A percentile compares a stretch with the other conserved stretches of the same genome.
These are phyloP conservation scores for Astrocystis sublimbata DNA, from an alignment of 495 filamentous ascomycete genomes.

Conservation along the genomic window DNA sequence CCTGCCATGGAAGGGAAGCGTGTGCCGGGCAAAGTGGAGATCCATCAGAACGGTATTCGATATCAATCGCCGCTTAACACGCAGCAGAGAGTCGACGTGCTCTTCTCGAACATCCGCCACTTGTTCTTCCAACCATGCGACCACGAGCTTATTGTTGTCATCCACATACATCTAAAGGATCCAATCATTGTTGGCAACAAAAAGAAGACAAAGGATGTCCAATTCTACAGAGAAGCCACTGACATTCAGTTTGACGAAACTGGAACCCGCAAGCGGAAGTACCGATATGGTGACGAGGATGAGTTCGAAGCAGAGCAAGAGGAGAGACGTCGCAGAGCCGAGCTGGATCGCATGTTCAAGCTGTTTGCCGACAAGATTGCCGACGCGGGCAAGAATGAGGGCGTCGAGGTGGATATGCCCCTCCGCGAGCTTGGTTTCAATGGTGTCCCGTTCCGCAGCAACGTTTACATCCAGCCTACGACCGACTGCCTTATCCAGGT, in stretches of 20 bases:
- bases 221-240: conserved; percentile 97
- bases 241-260: conserved; percentile 99
- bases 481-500: conserved; percentile 98
- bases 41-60: conserved; percentile 97
- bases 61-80: conserved; percentile 86
- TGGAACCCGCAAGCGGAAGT: conserved; percentile 94
- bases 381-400: conserved; percentile 81
- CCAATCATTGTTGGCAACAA: conserved; percentile 98
- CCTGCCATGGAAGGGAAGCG: conserved; percentile 95
- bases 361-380: conserved; percentile 96
- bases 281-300: conserved; percentile 98
- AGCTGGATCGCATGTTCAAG: conserved; percentile 91
- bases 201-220: conserved; percentile 93
- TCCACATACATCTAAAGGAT: conserved; percentile 96
- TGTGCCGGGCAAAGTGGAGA: conserved; percentile 90
- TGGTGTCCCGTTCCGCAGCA: conserved; percentile 92
- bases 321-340: conserved; percentile 85
- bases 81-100: conserved; percentile 82
- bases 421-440: conserved; percentile 96
- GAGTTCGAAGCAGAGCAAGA: conserved; percentile 99
- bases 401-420: conserved; percentile 89
- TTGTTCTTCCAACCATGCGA: conserved; percentile 98
- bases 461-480: conserved; percentile 91
- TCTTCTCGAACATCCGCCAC: conserved; percentile 98
- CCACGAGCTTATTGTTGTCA: conserved; percentile 95